Conservation (phyloP, 176 grass and related monocot genomes). For the Phoenix roebelenii region DNA sequence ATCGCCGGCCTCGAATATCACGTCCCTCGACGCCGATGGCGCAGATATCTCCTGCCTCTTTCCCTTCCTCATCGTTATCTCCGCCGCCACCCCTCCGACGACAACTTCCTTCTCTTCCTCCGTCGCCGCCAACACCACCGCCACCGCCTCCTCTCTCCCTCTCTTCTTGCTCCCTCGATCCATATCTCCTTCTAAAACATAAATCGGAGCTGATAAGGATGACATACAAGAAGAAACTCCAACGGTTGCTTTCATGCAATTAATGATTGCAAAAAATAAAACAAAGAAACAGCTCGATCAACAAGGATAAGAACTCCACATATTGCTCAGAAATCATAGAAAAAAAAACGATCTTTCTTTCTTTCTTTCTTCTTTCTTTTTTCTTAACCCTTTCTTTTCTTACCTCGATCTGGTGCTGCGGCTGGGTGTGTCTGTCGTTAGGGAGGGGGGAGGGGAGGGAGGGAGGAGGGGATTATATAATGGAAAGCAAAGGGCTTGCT, state of each 20-base stretch:
- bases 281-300: too few species aligned
- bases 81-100: not conserved
- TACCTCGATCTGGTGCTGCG: not conserved
- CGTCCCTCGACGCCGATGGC: not conserved
- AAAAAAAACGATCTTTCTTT: too few species aligned
- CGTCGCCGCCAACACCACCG: not conserved
- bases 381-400: too few species aligned
- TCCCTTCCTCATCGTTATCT: not conserved
- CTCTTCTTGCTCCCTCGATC: constrained; percentile 25
- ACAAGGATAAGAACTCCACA: too few species aligned
- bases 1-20: not conserved
- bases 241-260: too few species aligned
- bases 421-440: not conserved
- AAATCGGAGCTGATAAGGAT: too few species aligned
- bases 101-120: not conserved
- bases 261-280: too few species aligned
- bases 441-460: not conserved
- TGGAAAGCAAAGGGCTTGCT: not conserved
- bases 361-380: too few species aligned
- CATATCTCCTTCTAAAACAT: not conserved
- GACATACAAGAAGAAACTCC: too few species aligned
- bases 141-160: constrained; percentile 18
- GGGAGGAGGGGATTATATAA: not conserved
- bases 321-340: too few species aligned
- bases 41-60: not conserved